Evolutionary conservation across 257 asterid genomes (phyloP), one percentile per base, ranked within the genome.

Genomic region (Marsdenia floribunda): DNA sequence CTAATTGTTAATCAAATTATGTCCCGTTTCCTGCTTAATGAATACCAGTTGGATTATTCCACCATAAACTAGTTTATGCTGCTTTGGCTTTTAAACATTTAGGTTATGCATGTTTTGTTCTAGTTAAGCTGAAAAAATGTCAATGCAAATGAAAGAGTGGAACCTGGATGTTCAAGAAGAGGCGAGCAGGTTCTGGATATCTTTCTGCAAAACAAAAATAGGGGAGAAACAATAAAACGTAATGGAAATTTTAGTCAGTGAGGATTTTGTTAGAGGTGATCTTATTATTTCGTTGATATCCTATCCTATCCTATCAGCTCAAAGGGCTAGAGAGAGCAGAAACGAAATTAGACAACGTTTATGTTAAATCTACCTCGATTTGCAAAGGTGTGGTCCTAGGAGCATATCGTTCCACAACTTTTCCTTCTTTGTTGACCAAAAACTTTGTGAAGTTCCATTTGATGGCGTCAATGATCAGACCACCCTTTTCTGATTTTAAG

Each of bases 381-480:
- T 89, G 79, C 63, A 91, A 91, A 37, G 98, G 97, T 22, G 96
- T 77, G 9, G 93, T 93, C 49, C 79, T 79, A 44, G 98, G 96
- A 46, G 86, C 84, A 66, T 90, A 93, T 84, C 98, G 83, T 80
- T 76, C 86, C 72, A 88, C 89, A 57, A 93, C 89, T 73, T 88
- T 88, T 64, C 98, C 98, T 74, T 87, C 86, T 81, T 84, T 90
- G 84, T 83, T 85, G 35, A 93, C 89, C 77, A 93, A 83, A 81
- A 91, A 93, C 82, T 93, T 93, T 0, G 98, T 87, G 75, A 92
- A 92, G 83, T 92, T 92, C 97, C 98, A 92, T 78, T 93, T 90
- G 76, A 90, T 89, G 68, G 93, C 91, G 76, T 86, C 87, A 35
- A 83, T 77, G 1, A 93, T 64, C 64, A 89, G 46, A 35, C 98